Percentiles rank a stretch among this genome's conserved stretches.
Evolutionary conservation across 1,284 basidiomycete species (phyloP).

Genomic region (Ceratobasidium sp.): DNA sequence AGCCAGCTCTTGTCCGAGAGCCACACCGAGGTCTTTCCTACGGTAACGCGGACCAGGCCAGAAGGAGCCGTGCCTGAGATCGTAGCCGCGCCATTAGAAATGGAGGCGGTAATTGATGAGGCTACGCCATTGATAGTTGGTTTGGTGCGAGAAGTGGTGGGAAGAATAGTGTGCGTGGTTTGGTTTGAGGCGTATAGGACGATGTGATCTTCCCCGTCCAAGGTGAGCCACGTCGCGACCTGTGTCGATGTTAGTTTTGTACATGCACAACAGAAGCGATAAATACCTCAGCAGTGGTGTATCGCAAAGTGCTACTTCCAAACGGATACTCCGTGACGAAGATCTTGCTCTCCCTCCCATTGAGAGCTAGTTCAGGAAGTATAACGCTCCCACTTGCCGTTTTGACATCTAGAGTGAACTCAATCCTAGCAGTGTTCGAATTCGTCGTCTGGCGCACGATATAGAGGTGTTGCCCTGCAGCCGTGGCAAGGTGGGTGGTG

Average conservation of each 20-base stretch:
- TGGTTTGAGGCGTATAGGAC: slow-evolving; percentile 58
- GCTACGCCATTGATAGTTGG: slow-evolving; percentile 41
- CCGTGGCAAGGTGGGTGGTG: slow-evolving; percentile 56
- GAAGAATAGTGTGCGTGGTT: slow-evolving; percentile 55
- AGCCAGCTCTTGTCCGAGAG: slow-evolving; percentile 40
- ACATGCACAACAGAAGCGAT: background rate
- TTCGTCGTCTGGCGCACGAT: slow-evolving; percentile 26
- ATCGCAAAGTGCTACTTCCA: slow-evolving; percentile 28
- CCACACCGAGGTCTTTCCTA: slow-evolving; percentile 45
- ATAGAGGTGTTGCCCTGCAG: slow-evolving; percentile 48
- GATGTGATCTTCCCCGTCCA: slow-evolving; percentile 56
- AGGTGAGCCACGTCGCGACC: slow-evolving; percentile 57
- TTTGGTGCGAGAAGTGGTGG: slow-evolving; percentile 47
- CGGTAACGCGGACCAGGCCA: slow-evolving; percentile 54
- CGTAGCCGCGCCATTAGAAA: slow-evolving; percentile 50
- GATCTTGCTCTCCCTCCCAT: slow-evolving; percentile 35
- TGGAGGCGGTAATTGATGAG: slow-evolving; percentile 45
- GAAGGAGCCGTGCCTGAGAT: slow-evolving; percentile 54
- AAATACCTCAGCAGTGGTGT: slow-evolving; percentile 39
- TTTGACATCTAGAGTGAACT: slow-evolving; percentile 8
- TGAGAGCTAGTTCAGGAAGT: background rate
- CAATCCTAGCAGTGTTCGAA: slow-evolving; percentile 10
- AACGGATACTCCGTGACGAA: slow-evolving; percentile 38
- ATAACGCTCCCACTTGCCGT: background rate
- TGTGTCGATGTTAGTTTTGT: slow-evolving; percentile 34